phyloP scores from a whole-genome alignment of 2,329 filamentous ascomycete species.

The Diaporthe sp. region DNA sequence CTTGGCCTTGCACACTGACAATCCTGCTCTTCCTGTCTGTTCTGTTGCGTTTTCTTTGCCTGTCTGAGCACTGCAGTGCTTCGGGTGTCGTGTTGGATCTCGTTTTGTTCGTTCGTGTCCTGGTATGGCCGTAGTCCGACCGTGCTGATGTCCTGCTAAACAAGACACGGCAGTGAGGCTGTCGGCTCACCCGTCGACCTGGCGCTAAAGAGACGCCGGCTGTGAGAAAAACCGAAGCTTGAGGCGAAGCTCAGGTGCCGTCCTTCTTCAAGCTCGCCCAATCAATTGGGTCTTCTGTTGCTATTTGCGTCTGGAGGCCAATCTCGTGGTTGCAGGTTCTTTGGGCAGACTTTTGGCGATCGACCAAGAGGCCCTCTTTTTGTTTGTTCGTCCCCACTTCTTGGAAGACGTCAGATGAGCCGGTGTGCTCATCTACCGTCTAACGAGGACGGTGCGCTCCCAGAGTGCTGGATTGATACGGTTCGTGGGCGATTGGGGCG shows the following conservation, averaged over 20 bases:
- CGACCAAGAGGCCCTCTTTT: conserved; percentile 20
- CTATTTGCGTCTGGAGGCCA: not conserved
- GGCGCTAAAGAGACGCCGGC: not conserved
- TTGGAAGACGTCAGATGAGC: conserved; percentile 19
- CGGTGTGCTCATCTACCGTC: conserved; percentile 11
- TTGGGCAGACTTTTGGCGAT: not conserved
- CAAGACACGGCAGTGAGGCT: not conserved
- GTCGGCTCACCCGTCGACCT: not conserved
- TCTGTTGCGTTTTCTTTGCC: not conserved
- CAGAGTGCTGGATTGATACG: not conserved
- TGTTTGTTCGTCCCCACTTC: conserved; percentile 10
- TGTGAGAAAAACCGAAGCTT: not conserved
- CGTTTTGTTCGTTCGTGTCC: not conserved
- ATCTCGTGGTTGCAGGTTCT: conserved; percentile 13
- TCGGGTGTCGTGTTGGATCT: not conserved
- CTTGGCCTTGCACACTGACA: not conserved
- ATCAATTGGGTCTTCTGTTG: conserved; percentile 13
- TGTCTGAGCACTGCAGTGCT: not conserved
- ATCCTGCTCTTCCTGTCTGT: not conserved
- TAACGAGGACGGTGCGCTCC: not conserved
- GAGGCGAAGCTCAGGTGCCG: conserved; percentile 7
- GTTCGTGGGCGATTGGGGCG: not conserved
- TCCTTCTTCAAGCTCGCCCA: not conserved
- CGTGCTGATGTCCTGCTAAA: not conserved
- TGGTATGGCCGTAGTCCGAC: not conserved